Conservation (phyloP, 345 rosid species). For the Populus deltoides region DNA sequence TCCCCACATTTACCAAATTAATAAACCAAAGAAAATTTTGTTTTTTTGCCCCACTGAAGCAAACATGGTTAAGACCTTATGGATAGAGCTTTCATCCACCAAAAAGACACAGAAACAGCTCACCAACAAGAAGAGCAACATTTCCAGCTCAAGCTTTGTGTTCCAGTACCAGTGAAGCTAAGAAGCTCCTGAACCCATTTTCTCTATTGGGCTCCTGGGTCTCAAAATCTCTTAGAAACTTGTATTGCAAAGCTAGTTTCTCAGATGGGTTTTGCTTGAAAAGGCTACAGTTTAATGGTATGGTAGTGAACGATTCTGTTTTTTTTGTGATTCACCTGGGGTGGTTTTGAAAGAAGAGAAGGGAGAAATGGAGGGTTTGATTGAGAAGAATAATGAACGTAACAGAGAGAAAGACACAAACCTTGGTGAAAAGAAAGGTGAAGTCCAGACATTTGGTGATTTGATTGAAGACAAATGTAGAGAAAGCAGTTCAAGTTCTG, state of each 20-base stretch:
- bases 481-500: slow-evolving; percentile 80
- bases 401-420: slow-evolving; percentile 30
- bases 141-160: slow-evolving; percentile 38
- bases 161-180: slow-evolving; percentile 27
- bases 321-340: slow-evolving; percentile 35
- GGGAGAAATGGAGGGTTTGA: slow-evolving; percentile 42
- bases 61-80: slow-evolving; percentile 42
- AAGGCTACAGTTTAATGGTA: slow-evolving; percentile 31
- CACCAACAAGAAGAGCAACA: slow-evolving; percentile 21
- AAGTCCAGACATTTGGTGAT: slow-evolving; percentile 44
- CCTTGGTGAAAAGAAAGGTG: slow-evolving; percentile 25
- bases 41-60: slow-evolving; percentile 16
- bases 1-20: neutral
- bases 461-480: slow-evolving; percentile 49
- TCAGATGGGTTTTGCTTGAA: slow-evolving; percentile 36
- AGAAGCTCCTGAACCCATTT: slow-evolving; percentile 20
- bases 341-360: slow-evolving; percentile 28
- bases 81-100: slow-evolving; percentile 51
- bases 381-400: slow-evolving; percentile 28
- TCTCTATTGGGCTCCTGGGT: slow-evolving; percentile 35
- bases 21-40: neutral
- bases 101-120: slow-evolving; percentile 36
- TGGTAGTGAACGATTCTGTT: slow-evolving; percentile 47
- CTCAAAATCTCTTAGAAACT: slow-evolving; percentile 35
- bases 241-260: slow-evolving; percentile 30